These are phyloP conservation scores for Monosporascus sp. DNA, from an alignment of 2,329 filamentous ascomycete genomes.

Conservation along the genomic window DNA sequence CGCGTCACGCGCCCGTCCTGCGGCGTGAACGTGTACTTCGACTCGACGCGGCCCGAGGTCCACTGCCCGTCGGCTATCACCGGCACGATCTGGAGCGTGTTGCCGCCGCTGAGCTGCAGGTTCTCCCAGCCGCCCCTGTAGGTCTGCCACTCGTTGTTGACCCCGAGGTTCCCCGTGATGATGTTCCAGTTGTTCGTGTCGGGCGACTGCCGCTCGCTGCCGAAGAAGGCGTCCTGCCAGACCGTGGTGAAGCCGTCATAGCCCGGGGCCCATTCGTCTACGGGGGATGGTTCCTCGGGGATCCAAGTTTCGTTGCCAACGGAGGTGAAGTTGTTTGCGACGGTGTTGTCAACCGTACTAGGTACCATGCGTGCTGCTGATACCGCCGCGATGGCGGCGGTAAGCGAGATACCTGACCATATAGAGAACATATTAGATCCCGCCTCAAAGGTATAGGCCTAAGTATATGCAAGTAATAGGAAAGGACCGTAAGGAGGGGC, in stretches of 20 bases:
- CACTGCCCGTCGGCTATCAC: conserved; percentile 34
- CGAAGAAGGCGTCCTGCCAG: conserved; percentile 42
- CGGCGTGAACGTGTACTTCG: conserved; percentile 40
- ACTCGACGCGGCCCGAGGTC: conserved; percentile 47
- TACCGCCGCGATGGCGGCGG: background rate
- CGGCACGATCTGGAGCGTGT: conserved; percentile 47
- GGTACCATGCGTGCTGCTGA: background rate
- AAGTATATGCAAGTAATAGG: background rate
- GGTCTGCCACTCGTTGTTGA: conserved; percentile 44
- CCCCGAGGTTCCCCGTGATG: conserved; percentile 32
- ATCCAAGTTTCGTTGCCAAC: background rate
- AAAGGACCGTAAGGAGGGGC: background rate
- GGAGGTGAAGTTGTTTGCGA: background rate
- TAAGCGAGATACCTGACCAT: background rate
- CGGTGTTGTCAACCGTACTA: background rate
- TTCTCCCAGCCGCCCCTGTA: conserved; percentile 40
- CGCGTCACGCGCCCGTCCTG: conserved; percentile 33
- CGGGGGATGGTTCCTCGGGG: background rate
- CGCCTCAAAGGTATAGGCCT: background rate
- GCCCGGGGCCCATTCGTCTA: conserved; percentile 21
- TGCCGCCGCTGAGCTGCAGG: conserved; percentile 44
- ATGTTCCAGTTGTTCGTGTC: conserved; percentile 40
- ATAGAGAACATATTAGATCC: background rate
- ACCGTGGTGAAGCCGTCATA: conserved; percentile 35
- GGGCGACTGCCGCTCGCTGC: conserved; percentile 31